Evolutionary conservation across 768 basidiomycete species (phyloP).

Genomic region (Neoboletus brunneissimus): DNA sequence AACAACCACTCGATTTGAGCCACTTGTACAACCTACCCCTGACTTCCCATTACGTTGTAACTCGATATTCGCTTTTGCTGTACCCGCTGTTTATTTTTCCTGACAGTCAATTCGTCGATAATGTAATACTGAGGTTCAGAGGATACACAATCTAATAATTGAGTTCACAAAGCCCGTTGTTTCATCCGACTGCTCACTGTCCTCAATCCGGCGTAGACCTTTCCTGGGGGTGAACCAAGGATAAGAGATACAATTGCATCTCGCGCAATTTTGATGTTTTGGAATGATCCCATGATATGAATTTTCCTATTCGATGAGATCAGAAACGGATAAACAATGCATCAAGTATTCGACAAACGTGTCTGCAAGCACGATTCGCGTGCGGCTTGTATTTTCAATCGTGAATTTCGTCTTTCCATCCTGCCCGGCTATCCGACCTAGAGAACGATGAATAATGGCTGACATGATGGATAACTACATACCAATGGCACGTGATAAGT

Average conservation of each 20-base stretch:
- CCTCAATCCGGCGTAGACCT: constrained; percentile 86
- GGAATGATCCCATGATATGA: constrained; percentile 97
- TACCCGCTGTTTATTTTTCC: constrained; percentile 2
- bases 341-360: constrained; percentile 56
- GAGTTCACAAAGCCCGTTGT: constrained; percentile 73
- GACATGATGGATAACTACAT: constrained; percentile 11
- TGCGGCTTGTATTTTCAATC: constrained; percentile 95
- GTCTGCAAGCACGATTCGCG: constrained; percentile 97
- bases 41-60: not conserved
- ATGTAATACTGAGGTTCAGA: constrained; percentile 5
- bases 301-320: constrained; percentile 67
- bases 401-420: constrained; percentile 99
- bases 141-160: constrained; percentile 6
- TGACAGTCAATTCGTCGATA: constrained; percentile 6
- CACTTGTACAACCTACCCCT: not conserved
- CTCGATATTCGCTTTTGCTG: not conserved
- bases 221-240: constrained; percentile 92
- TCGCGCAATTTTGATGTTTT: constrained; percentile 96
- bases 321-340: not conserved
- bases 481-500: constrained; percentile 97
- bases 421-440: constrained; percentile 96
- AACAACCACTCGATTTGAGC: not conserved
- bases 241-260: constrained; percentile 96
- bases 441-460: constrained; percentile 5
- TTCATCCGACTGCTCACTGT: constrained; percentile 92